phyloP scores from a whole-genome alignment of 768 basidiomycete genomes.

The Lyophyllum shimeji region DNA sequence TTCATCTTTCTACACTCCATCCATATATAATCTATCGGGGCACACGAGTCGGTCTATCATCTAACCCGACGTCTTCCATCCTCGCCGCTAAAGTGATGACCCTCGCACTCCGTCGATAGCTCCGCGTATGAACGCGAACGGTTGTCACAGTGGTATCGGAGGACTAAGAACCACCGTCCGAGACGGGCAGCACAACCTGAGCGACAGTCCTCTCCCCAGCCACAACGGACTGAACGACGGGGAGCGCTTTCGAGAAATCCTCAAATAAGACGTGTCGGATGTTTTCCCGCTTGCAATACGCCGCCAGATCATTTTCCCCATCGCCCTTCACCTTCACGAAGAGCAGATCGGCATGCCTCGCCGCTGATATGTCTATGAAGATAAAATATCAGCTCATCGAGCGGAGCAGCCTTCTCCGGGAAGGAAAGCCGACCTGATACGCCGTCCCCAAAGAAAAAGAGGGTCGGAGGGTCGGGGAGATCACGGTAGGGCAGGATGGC shows the following conservation, averaged over 20 bases:
- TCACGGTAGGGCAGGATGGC: conserved; percentile 90
- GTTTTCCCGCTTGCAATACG: conserved; percentile 75
- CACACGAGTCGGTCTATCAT: no score
- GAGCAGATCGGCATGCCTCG: conserved; percentile 88
- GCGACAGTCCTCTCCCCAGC: conserved; percentile 61
- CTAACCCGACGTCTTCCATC: no score
- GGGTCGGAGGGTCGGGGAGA: conserved; percentile 65
- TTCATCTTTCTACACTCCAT: no score
- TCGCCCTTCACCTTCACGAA: conserved; percentile 84
- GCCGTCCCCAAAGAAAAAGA: conserved; percentile 98
- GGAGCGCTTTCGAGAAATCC: conserved; percentile 65
- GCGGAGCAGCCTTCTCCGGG: neutral
- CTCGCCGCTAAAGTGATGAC: no score
- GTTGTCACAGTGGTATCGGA: no score
- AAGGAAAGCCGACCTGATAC: conserved; percentile 69
- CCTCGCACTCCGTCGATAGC: no score
- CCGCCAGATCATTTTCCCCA: conserved; percentile 84
- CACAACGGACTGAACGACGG: conserved; percentile 67
- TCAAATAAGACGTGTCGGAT: conserved; percentile 81
- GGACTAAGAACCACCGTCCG: no score
- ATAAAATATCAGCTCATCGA: neutral
- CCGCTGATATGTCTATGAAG: conserved; percentile 82
- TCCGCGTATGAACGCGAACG: no score
- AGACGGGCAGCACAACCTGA: conserved; percentile 38
- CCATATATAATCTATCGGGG: no score